Evolutionary conservation across 108 stramenopile species (phyloP).

Genomic region (Schizochytrium sp.): DNA sequence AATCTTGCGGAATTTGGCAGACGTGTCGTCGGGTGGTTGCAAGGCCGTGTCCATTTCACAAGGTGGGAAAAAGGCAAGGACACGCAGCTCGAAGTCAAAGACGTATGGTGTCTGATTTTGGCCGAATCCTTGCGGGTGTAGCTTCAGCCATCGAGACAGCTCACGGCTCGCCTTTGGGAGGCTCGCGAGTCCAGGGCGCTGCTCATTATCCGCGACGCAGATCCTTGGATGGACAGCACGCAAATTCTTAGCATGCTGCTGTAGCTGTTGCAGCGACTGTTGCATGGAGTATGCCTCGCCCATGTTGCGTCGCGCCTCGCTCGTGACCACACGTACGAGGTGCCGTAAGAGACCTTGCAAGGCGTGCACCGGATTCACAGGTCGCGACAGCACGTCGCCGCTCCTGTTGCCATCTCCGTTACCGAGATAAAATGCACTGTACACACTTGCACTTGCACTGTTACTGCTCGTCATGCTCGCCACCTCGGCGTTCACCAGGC

Average conservation of each 20-base stretch:
- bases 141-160: neutral
- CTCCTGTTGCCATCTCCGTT: neutral
- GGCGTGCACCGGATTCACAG: neutral
- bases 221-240: neutral
- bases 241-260: neutral
- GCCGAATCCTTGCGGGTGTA: neutral
- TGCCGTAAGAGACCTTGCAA: neutral
- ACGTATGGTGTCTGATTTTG: neutral
- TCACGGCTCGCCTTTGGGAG: neutral
- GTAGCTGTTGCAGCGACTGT: neutral
- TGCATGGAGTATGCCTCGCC: neutral
- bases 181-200: neutral
- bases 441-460: neutral
- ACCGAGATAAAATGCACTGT: neutral
- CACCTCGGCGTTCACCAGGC: neutral
- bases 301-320: neutral
- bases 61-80: neutral
- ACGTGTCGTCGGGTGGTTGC: constrained; percentile 12
- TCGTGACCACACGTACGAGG: neutral
- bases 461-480: neutral
- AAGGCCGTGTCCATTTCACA: neutral
- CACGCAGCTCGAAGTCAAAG: constrained; percentile 9
- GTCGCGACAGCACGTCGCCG: neutral
- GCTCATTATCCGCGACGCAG: constrained; percentile 9
- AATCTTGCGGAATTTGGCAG: neutral